Conservation (phyloP, 495 filamentous ascomycete species). For the Penicillium canariense region DNA sequence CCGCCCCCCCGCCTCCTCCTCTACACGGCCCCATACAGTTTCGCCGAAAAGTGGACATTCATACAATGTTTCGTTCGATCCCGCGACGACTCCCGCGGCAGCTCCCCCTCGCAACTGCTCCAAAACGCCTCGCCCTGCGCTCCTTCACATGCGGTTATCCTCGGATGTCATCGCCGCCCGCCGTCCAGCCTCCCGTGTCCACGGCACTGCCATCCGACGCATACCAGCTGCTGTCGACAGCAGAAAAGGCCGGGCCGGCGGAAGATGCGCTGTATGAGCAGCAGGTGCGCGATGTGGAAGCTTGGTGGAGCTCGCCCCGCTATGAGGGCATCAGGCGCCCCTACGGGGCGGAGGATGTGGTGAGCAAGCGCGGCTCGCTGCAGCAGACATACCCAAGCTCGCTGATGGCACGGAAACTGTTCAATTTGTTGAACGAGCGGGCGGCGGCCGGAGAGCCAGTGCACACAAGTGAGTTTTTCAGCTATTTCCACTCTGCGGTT, state of each 20-base stretch:
- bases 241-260: conserved; percentile 67
- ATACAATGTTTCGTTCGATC: conserved; percentile 37
- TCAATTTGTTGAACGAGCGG: conserved; percentile 77
- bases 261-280: conserved; percentile 80
- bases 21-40: neutral
- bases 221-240: conserved; percentile 75
- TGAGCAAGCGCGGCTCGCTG: conserved; percentile 84
- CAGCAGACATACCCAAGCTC: conserved; percentile 87
- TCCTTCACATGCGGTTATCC: conserved; percentile 45
- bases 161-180: conserved; percentile 44
- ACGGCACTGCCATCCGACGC: conserved; percentile 62
- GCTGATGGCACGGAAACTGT: conserved; percentile 90
- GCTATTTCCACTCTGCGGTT: conserved; percentile 1
- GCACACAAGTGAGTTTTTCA: conserved; percentile 68
- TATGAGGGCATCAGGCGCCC: conserved; percentile 88
- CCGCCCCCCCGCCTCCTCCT: conserved; percentile 1
- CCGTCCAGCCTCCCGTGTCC: conserved; percentile 55
- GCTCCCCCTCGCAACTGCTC: conserved; percentile 20
- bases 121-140: conserved; percentile 30
- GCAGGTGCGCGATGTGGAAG: conserved; percentile 76
- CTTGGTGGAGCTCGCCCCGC: conserved; percentile 82
- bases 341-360: conserved; percentile 86
- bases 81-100: conserved; percentile 38
- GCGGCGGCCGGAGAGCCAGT: conserved; percentile 77
- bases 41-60: neutral